Percentiles rank a stretch among this genome's conserved stretches.
Evolutionary conservation across 768 basidiomycete species (phyloP).

Genomic region (Termitomyces sp.): DNA sequence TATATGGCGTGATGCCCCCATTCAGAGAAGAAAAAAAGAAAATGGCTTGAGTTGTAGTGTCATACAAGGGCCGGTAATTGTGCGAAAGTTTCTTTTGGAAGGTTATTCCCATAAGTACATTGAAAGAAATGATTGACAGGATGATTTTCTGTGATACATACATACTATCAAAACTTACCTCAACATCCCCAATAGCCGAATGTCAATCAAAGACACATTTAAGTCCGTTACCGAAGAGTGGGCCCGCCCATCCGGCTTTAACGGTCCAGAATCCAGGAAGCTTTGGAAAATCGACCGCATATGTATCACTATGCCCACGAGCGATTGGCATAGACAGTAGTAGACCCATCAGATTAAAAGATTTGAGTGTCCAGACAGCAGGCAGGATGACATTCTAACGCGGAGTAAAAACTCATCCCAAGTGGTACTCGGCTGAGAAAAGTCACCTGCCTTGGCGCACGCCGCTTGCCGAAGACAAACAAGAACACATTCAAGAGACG

Average conservation of each 20-base stretch:
- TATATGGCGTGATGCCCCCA: not conserved
- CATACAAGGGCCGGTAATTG: constrained; percentile 8
- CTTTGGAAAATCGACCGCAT: not conserved
- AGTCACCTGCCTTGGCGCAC: not conserved
- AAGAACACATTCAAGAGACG: constrained; percentile 4
- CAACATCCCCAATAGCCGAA: constrained; percentile 1
- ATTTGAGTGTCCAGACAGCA: not conserved
- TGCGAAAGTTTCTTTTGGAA: not conserved
- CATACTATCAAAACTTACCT: constrained; percentile 9
- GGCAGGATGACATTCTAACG: not conserved
- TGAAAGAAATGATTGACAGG: constrained; percentile 12
- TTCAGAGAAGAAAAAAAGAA: too few species aligned
- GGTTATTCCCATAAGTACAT: not conserved
- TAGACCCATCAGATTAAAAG: too few species aligned
- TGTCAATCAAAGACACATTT: not conserved
- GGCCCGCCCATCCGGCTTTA: not conserved
- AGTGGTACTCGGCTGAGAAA: not conserved
- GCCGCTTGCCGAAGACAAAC: constrained; percentile 10
- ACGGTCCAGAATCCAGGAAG: not conserved
- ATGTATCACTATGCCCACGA: not conserved
- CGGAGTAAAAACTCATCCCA: not conserved
- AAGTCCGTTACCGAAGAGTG: not conserved
- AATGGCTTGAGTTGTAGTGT: not conserved
- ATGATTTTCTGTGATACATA: constrained; percentile 8
- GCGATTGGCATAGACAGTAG: not conserved